A percentile compares a stretch with the other conserved stretches of the same genome.
Conservation (phyloP, 2,329 filamentous ascomycete species). For the Neoscytalidium dimidiatum region DNA sequence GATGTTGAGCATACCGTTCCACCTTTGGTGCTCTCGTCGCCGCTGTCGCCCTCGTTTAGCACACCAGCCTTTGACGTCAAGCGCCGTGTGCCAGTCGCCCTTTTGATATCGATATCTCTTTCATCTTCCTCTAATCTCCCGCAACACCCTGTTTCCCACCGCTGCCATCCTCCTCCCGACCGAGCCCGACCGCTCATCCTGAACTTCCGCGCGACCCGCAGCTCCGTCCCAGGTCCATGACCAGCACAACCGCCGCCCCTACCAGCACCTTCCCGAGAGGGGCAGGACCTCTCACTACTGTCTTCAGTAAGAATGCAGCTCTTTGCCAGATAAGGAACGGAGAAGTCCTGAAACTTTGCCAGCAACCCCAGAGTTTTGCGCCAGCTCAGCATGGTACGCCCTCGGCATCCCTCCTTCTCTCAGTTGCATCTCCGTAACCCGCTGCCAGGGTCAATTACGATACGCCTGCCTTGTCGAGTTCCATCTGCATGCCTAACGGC, state of each 20-base stretch:
- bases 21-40: background rate
- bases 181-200: background rate
- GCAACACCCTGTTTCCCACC: background rate
- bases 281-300: constrained; percentile 5
- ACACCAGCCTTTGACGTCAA: constrained; percentile 7
- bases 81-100: background rate
- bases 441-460: background rate
- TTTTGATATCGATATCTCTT: background rate
- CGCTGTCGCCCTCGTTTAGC: background rate
- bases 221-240: background rate
- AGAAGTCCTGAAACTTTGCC: background rate
- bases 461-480: background rate
- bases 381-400: background rate
- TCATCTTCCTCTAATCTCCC: background rate
- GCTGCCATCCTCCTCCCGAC: background rate
- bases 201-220: background rate
- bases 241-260: background rate
- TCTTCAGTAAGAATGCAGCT: background rate
- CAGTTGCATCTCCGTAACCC: background rate
- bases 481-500: constrained; percentile 1
- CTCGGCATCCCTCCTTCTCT: background rate
- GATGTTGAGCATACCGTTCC: background rate
- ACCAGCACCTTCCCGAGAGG: background rate
- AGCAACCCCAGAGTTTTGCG: constrained; percentile 7
- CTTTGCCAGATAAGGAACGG: background rate